Conservation (phyloP, 345 rosid species). For the Nasturtium officinale region DNA sequence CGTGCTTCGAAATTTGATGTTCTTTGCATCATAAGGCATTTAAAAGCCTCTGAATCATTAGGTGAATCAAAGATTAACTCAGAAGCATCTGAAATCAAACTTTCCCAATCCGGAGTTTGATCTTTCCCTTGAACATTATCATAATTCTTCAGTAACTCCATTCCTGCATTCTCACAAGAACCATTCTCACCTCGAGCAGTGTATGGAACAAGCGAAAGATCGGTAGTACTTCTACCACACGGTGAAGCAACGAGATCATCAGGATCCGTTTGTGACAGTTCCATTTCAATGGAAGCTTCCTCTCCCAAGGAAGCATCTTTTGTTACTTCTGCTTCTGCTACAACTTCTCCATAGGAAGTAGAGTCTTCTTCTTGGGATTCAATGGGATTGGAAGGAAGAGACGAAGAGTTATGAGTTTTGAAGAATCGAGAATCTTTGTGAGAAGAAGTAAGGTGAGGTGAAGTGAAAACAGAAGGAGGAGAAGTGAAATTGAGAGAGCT, state of each 20-base stretch:
- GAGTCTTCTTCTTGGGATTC: slow-evolving; percentile 42
- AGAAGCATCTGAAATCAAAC: slow-evolving; percentile 47
- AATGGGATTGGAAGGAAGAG: slow-evolving; percentile 44
- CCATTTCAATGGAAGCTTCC: slow-evolving; percentile 53
- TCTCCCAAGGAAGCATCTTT: slow-evolving; percentile 44
- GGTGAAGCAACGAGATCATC: slow-evolving; percentile 47
- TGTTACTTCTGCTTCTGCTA: slow-evolving; percentile 14
- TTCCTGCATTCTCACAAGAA: slow-evolving; percentile 42
- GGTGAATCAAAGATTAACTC: slow-evolving; percentile 70
- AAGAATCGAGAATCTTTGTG: slow-evolving; percentile 86
- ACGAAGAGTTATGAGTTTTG: slow-evolving; percentile 49
- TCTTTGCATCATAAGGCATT: slow-evolving; percentile 63
- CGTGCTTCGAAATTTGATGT: slow-evolving; percentile 47
- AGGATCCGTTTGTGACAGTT: slow-evolving; percentile 52
- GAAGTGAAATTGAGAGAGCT: slow-evolving; percentile 72
- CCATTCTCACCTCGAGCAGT: slow-evolving; percentile 41
- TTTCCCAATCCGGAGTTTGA: slow-evolving; percentile 65
- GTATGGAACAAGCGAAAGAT: slow-evolving; percentile 47
- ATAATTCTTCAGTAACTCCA: slow-evolving; percentile 38
- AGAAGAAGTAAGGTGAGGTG: slow-evolving; percentile 77
- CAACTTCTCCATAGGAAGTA: slow-evolving; percentile 33
- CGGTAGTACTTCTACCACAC: slow-evolving; percentile 20
- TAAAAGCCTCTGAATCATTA: slow-evolving; percentile 66
- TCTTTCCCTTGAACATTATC: slow-evolving; percentile 43
- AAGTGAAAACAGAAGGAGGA: slow-evolving; percentile 82